Evolutionary conservation across 352 stramenopile species (phyloP).

Genomic region (Phytophthora melonis): DNA sequence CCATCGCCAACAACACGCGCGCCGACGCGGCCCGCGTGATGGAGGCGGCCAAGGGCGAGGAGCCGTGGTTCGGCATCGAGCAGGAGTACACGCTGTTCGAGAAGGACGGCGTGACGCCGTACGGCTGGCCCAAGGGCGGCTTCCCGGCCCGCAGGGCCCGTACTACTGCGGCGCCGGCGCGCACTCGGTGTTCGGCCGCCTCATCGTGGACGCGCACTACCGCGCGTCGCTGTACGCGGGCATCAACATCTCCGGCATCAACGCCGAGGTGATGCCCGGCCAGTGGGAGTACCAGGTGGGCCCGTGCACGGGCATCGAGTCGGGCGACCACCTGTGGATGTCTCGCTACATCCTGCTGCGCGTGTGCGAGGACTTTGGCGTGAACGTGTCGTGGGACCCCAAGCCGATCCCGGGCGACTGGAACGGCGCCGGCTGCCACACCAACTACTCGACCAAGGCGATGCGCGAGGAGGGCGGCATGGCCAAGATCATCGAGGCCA

Average conservation of each 20-base stretch:
- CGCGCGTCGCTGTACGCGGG: conserved; percentile 95
- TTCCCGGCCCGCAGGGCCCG: conserved; percentile 91
- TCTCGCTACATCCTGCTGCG: conserved; percentile 97
- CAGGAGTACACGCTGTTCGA: conserved; percentile 98
- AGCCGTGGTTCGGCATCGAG: conserved; percentile 97
- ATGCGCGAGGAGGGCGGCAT: conserved; percentile 97
- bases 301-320: conserved; percentile 96
- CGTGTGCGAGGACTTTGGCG: conserved; percentile 97
- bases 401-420: conserved; percentile 99
- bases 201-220: conserved; percentile 96
- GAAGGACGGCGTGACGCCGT: conserved; percentile 86
- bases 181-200: conserved; percentile 96
- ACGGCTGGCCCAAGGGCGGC: conserved; percentile 93
- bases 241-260: conserved; percentile 96
- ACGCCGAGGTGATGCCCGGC: conserved; percentile 98
- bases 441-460: conserved; percentile 96
- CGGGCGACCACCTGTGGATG: conserved; percentile 97
- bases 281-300: conserved; percentile 99
- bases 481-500: conserved; percentile 95
- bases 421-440: conserved; percentile 97
- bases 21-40: conserved; percentile 81
- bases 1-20: conserved; percentile 94
- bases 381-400: conserved; percentile 97
- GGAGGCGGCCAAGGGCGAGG: conserved; percentile 57
- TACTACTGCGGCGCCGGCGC: conserved; percentile 96